phyloP scores from a whole-genome alignment of 306 rosid genomes.

The Abrus pulchellus region DNA sequence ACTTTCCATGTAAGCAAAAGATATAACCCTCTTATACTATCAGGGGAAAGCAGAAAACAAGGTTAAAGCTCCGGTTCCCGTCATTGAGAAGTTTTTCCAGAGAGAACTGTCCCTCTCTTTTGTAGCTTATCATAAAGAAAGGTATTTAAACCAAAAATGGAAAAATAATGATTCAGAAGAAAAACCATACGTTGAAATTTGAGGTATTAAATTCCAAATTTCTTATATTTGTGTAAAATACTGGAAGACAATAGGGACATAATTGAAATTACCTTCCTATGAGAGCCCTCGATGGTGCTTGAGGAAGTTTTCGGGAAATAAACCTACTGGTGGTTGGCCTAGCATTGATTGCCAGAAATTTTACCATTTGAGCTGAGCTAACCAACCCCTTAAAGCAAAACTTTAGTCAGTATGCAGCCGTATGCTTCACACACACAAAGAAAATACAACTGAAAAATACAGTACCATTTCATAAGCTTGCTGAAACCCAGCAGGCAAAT shows the following conservation, averaged over 20 bases:
- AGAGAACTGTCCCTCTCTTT: conserved; percentile 3
- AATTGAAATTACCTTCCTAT: conserved; percentile 86
- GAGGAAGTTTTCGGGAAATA: conserved; percentile 80
- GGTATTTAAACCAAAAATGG: conserved; percentile 1
- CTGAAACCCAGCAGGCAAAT: conserved; percentile 97
- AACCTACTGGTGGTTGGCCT: conserved; percentile 90
- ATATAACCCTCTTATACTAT: not conserved
- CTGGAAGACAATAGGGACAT: not conserved
- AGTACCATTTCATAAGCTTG: conserved; percentile 97
- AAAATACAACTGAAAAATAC: conserved; percentile 41
- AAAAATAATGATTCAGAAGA: conserved; percentile 31
- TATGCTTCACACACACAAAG: conserved; percentile 40
- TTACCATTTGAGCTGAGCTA: conserved; percentile 99
- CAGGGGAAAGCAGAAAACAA: not conserved
- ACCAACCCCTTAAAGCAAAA: conserved; percentile 81
- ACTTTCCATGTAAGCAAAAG: conserved; percentile 31
- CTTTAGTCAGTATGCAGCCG: conserved; percentile 51
- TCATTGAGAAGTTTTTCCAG: not conserved
- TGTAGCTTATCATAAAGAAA: conserved; percentile 26
- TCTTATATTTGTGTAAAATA: conserved; percentile 22
- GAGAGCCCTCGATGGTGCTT: conserved; percentile 87
- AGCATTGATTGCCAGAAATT: conserved; percentile 81
- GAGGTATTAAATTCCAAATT: conserved; percentile 4
- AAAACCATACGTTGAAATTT: not conserved
- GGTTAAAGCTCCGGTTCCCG: conserved; percentile 9